Evolutionary conservation across 495 filamentous ascomycete species (phyloP).

Genomic region (Aspergillus bridgeri): DNA sequence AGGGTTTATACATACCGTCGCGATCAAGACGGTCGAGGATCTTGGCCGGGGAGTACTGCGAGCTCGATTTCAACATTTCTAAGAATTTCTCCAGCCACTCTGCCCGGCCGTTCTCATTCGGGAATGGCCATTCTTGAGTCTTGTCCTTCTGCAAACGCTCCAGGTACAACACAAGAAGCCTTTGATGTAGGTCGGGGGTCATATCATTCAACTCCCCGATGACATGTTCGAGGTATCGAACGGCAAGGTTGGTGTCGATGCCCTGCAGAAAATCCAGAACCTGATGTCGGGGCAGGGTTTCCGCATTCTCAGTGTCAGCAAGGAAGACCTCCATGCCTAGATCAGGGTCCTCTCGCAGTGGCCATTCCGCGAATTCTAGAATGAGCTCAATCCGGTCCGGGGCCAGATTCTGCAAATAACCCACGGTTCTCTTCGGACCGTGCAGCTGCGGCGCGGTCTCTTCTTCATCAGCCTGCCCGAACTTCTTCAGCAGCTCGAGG

Average conservation of each 20-base stretch:
- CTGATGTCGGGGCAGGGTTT: constrained; percentile 72
- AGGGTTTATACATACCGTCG: constrained; percentile 59
- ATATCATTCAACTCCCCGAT: constrained; percentile 82
- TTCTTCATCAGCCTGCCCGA: constrained; percentile 66
- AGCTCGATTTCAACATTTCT: constrained; percentile 69
- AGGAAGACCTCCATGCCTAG: constrained; percentile 95
- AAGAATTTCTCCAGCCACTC: constrained; percentile 64
- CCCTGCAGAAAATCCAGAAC: constrained; percentile 71
- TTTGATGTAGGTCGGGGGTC: constrained; percentile 83
- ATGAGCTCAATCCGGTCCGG: constrained; percentile 88
- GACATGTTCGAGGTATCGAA: constrained; percentile 87
- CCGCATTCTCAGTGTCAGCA: constrained; percentile 91
- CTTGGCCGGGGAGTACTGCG: constrained; percentile 73
- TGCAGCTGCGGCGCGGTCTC: constrained; percentile 58
- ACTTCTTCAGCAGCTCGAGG: constrained; percentile 74
- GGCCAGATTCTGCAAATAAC: constrained; percentile 85
- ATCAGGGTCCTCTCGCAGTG: constrained; percentile 64
- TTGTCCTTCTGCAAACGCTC: constrained; percentile 51
- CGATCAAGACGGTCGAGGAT: constrained; percentile 71
- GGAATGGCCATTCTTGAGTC: constrained; percentile 30
- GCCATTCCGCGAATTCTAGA: constrained; percentile 89
- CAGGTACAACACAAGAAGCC: constrained; percentile 73
- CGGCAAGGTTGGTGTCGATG: constrained; percentile 67
- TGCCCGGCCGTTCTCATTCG: constrained; percentile 48
- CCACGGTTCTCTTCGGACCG: constrained; percentile 79